These are phyloP conservation scores for Malassezia japonica DNA, from an alignment of 1,284 basidiomycete genomes.

Conservation along the genomic window DNA sequence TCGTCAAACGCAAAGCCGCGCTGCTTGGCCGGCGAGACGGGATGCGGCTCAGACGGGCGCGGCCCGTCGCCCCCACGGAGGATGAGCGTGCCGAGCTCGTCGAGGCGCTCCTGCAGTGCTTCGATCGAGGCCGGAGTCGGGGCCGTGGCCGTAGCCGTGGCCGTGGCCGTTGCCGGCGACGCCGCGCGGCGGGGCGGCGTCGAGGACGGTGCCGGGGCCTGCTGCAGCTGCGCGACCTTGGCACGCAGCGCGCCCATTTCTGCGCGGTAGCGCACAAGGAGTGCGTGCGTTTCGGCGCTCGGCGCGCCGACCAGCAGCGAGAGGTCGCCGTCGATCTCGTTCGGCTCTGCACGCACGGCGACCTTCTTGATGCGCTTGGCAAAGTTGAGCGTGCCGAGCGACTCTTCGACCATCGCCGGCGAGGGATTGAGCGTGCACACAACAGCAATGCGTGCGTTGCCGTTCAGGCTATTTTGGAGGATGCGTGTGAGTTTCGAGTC, in stretches of 20 bases:
- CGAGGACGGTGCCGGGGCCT: background rate
- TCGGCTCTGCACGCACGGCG: slow-evolving; percentile 74
- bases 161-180: background rate
- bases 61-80: slow-evolving; percentile 25
- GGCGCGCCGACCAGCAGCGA: slow-evolving; percentile 15
- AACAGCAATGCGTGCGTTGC: slow-evolving; percentile 89
- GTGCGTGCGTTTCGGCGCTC: slow-evolving; percentile 32
- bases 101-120: slow-evolving; percentile 32
- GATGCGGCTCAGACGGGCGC: slow-evolving; percentile 8
- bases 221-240: slow-evolving; percentile 28
- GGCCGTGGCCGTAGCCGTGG: background rate
- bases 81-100: slow-evolving; percentile 33
- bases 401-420: slow-evolving; percentile 59
- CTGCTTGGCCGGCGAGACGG: slow-evolving; percentile 29
- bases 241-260: slow-evolving; percentile 34
- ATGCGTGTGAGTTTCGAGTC: slow-evolving; percentile 89
- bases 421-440: slow-evolving; percentile 68
- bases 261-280: slow-evolving; percentile 33
- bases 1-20: slow-evolving; percentile 25
- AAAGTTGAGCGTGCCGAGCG: slow-evolving; percentile 73
- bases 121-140: slow-evolving; percentile 10
- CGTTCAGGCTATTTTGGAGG: slow-evolving; percentile 84
- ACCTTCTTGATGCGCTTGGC: slow-evolving; percentile 74
- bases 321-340: slow-evolving; percentile 58
- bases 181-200: background rate